Evolutionary conservation across 2,329 filamentous ascomycete genomes (phyloP).

Genomic region (Trichoderma cornu-damae): DNA sequence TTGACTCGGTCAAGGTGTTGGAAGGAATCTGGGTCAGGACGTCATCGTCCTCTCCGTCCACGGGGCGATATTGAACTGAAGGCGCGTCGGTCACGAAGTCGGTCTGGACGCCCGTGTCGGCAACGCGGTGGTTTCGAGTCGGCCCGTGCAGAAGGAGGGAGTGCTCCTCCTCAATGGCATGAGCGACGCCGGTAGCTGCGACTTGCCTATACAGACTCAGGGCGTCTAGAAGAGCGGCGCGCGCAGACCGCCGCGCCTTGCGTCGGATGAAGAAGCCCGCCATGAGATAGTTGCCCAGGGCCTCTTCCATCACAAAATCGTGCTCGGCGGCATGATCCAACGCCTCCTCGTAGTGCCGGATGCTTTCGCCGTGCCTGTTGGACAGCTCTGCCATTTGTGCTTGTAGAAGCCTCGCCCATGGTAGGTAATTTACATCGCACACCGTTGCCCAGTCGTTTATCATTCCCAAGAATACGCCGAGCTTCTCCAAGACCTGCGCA

Average conservation of each 20-base stretch:
- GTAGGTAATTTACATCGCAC: conserved; percentile 65
- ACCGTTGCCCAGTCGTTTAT: conserved; percentile 60
- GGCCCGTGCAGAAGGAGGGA: conserved; percentile 61
- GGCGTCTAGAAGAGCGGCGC: conserved; percentile 62
- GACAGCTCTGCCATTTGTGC: conserved; percentile 64
- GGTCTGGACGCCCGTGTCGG: conserved; percentile 64
- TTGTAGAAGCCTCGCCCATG: conserved; percentile 63
- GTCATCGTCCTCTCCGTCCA: conserved; percentile 42
- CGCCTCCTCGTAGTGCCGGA: conserved; percentile 63
- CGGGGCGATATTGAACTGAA: conserved; percentile 47
- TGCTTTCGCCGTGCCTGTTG: conserved; percentile 51
- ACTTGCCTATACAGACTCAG: conserved; percentile 63
- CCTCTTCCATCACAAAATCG: conserved; percentile 65
- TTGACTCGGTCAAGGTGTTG: conserved; percentile 42
- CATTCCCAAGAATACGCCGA: conserved; percentile 52
- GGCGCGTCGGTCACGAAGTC: conserved; percentile 58
- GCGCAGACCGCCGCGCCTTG: conserved; percentile 61
- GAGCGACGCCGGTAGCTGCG: conserved; percentile 64
- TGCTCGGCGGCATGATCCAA: conserved; percentile 67
- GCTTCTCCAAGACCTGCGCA: conserved; percentile 46
- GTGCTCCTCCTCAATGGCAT: conserved; percentile 63
- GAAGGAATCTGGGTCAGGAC: conserved; percentile 34
- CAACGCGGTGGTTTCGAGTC: conserved; percentile 51
- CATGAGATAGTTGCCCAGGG: conserved; percentile 67
- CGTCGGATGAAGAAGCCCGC: conserved; percentile 64